Conservation (phyloP, 73 alveolate genomes). For the Tetrahymena elliotti region DNA sequence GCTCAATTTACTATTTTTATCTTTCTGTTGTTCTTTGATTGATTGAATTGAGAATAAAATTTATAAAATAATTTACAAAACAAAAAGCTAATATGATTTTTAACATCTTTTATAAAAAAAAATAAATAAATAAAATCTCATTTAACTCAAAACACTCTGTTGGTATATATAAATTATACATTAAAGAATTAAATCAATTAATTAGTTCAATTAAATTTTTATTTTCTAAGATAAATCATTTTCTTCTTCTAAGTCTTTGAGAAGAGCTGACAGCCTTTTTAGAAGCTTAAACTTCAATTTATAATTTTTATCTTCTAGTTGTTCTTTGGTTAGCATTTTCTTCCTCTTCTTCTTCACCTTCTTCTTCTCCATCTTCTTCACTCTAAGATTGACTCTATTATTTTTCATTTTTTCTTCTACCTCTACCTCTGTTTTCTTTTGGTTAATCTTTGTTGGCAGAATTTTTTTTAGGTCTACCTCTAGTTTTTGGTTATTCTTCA, state of each 20-base stretch:
- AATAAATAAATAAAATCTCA: too few species aligned
- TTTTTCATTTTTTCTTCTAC: background rate
- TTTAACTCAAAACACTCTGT: background rate
- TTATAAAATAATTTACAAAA: too few species aligned
- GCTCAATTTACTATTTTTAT: too few species aligned
- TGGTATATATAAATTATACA: background rate
- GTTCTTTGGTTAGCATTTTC: background rate
- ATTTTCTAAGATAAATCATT: background rate
- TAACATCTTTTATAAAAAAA: too few species aligned
- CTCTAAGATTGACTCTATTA: background rate
- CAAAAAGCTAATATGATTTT: too few species aligned
- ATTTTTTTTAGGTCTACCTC: background rate
- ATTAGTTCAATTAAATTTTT: background rate
- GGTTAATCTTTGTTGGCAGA: background rate
- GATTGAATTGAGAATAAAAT: too few species aligned
- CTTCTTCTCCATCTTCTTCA: background rate
- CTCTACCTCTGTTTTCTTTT: background rate
- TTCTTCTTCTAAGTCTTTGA: background rate
- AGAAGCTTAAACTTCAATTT: background rate
- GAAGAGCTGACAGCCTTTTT: background rate
- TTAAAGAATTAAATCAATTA: background rate
- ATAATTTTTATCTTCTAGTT: background rate
- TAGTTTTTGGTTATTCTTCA: background rate
- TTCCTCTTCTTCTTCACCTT: background rate
- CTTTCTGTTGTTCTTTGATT: too few species aligned